phyloP scores from a whole-genome alignment of 768 basidiomycete species.

The Gautieria morchelliformis region DNA sequence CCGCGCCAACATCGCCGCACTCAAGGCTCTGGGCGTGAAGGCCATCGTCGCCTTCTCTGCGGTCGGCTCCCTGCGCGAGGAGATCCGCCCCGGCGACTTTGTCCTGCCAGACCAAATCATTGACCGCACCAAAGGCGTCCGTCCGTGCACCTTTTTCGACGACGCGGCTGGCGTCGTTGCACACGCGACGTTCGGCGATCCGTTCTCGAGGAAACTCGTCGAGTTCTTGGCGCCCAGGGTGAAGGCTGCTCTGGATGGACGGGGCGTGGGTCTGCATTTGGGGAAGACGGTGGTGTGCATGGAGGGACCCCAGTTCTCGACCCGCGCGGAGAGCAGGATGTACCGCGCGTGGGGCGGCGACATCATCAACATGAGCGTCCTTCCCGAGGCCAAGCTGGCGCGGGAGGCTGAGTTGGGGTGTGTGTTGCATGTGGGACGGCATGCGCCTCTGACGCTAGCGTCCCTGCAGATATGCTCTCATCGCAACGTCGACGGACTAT shows the following conservation, averaged over 20 bases:
- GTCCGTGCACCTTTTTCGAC: slow-evolving; percentile 84
- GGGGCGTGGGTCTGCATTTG: slow-evolving; percentile 60
- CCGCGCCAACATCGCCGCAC: slow-evolving; percentile 90
- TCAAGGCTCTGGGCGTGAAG: slow-evolving; percentile 85
- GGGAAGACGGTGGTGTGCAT: slow-evolving; percentile 88
- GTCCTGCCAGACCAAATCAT: slow-evolving; percentile 87
- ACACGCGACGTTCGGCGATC: slow-evolving; percentile 91
- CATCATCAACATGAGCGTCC: slow-evolving; percentile 93
- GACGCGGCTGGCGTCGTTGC: slow-evolving; percentile 66
- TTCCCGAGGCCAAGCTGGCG: slow-evolving; percentile 96
- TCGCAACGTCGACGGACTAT: slow-evolving; percentile 89
- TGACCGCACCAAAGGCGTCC: slow-evolving; percentile 89
- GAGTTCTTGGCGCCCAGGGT: slow-evolving; percentile 60
- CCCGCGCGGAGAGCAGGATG: slow-evolving; percentile 93
- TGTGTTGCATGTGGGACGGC: slow-evolving; percentile 15
- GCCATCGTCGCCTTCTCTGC: slow-evolving; percentile 91
- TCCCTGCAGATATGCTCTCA: slow-evolving; percentile 68
- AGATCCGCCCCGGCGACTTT: slow-evolving; percentile 85
- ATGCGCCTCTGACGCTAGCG: not conserved
- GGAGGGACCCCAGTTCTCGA: slow-evolving; percentile 97
- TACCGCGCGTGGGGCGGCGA: slow-evolving; percentile 89
- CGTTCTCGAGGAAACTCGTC: slow-evolving; percentile 61
- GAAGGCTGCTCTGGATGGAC: slow-evolving; percentile 46
- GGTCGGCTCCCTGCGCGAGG: slow-evolving; percentile 90
- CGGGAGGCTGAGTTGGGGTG: slow-evolving; percentile 91